A percentile compares a stretch with the other conserved stretches of the same genome.
These are phyloP conservation scores for Chaetoscypha palmicola DNA, from an alignment of 2,329 filamentous ascomycete genomes.

Conservation along the genomic window DNA sequence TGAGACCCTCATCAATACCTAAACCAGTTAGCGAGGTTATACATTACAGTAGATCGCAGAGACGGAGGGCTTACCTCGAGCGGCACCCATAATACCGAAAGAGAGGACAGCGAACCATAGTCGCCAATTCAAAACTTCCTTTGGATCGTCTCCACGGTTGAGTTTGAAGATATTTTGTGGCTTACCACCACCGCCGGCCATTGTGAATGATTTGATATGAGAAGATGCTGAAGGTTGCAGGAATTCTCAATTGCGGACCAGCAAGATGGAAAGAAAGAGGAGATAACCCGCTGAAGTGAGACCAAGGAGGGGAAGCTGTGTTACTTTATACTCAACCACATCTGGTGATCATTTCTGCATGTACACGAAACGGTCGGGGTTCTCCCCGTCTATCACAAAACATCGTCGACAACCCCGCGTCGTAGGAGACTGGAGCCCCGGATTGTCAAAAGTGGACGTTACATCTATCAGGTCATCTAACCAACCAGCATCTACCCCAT, in stretches of 20 bases:
- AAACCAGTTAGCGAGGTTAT: slow-evolving; percentile 34
- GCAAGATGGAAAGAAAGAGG: background rate
- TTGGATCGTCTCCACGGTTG: slow-evolving; percentile 57
- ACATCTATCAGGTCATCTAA: no score
- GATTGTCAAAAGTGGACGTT: background rate
- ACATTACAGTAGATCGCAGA: background rate
- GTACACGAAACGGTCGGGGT: background rate
- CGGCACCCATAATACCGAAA: slow-evolving; percentile 69
- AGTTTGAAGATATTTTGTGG: slow-evolving; percentile 58
- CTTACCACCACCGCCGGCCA: slow-evolving; percentile 48
- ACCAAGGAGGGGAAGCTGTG: background rate
- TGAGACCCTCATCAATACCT: slow-evolving; percentile 64
- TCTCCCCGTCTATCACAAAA: background rate
- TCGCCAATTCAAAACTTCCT: slow-evolving; percentile 68
- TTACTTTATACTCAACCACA: background rate
- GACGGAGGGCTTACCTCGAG: slow-evolving; percentile 46
- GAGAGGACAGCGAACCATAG: slow-evolving; percentile 71
- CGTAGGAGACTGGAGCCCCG: background rate
- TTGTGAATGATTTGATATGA: slow-evolving; percentile 21
- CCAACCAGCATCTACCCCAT: no score
- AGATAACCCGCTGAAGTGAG: background rate
- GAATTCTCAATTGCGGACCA: background rate
- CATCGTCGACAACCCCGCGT: background rate
- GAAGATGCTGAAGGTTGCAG: background rate
- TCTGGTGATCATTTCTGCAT: background rate